Evolutionary conservation across 2,329 filamentous ascomycete species (phyloP), one percentile per base, ranked within the genome.

Genomic region (Paramyrothecium sp.): DNA sequence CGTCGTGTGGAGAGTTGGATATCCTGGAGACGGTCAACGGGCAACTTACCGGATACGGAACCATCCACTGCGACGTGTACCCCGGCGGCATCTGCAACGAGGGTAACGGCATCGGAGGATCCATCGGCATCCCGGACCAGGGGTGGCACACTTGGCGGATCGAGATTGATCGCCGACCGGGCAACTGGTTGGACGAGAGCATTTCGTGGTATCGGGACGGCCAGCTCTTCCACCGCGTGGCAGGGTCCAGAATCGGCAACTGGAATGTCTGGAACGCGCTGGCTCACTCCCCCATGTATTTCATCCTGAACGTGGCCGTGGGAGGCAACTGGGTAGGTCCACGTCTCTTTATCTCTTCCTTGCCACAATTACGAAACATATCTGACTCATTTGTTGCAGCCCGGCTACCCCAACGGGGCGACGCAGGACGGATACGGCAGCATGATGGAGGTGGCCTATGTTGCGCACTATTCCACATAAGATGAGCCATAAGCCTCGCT

Each of bases 11-110:
- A 59, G 83, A 86, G 74, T 72, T 86, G 53, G 83, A 86, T 66
- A 79, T 85, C 62, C 74, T 86, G 66, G 83, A 86, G 73, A 78
- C 77, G 56, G 69, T 84, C 63, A 82, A 84, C 68, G 83, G 82
- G 11, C 55, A 72, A 46, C 68, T 69, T 3, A 74, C 71, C 2
- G 81, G 71, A 12, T 76, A 79, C 54, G 82, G 79, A 26, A 83
- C 80, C 10, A 70, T 79, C 3, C 83, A 86, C 72, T 86, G 82
- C 69, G 79, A 80, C 22, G 59, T 60, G 20, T 59, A 65, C 4
- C 67, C 69, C 4, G 81, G 79, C 19, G 80, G 81, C 7, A 70
- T 78, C 41, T 85, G 82, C 74, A 76, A 79, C 50, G 82, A 84
- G 70, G 79, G 80, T 2, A 65, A 54, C 22, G 83, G 82, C 7